Percentiles rank a stretch among this genome's conserved stretches.
phyloP scores from a whole-genome alignment of 306 rosid genomes.

The Ochetophila trinervis region DNA sequence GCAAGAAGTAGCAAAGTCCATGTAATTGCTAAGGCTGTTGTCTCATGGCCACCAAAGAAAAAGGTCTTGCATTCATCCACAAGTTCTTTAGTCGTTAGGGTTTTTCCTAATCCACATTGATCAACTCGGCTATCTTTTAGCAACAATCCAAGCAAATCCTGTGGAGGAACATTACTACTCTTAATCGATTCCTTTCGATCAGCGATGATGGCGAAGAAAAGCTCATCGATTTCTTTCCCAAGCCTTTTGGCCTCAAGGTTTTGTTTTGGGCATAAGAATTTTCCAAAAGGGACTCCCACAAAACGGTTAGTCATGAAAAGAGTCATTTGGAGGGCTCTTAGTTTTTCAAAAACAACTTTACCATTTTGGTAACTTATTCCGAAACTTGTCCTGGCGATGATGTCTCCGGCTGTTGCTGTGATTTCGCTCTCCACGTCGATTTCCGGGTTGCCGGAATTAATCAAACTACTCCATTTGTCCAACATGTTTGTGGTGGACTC shows the following conservation, averaged over 20 bases:
- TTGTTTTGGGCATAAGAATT: slow-evolving; percentile 41
- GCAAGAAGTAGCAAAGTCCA: slow-evolving; percentile 85
- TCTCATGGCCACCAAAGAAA: slow-evolving; percentile 89
- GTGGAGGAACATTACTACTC: slow-evolving; percentile 8
- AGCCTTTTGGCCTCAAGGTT: slow-evolving; percentile 53
- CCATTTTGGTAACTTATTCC: slow-evolving; percentile 53
- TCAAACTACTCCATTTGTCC: slow-evolving; percentile 49
- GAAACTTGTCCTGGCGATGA: slow-evolving; percentile 77
- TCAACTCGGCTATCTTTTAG: slow-evolving; percentile 34
- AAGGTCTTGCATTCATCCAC: slow-evolving; percentile 89
- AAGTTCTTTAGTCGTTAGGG: slow-evolving; percentile 41
- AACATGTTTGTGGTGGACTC: slow-evolving; percentile 66
- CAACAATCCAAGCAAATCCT: slow-evolving; percentile 56
- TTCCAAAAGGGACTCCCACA: slow-evolving; percentile 73
- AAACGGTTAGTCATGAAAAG: slow-evolving; percentile 63
- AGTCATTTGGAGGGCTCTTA: slow-evolving; percentile 55
- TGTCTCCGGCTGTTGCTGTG: slow-evolving; percentile 58
- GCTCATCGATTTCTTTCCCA: slow-evolving; percentile 58
- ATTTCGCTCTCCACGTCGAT: slow-evolving; percentile 63
- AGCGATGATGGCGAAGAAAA: slow-evolving; percentile 36
- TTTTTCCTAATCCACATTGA: slow-evolving; percentile 31
- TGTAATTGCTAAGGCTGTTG: slow-evolving; percentile 83
- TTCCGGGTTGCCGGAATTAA: slow-evolving; percentile 43
- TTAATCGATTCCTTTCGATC: slow-evolving; percentile 27
- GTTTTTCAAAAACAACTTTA: slow-evolving; percentile 40